phyloP scores from a whole-genome alignment of 176 grass and related monocot species.

The Poa pratensis region DNA sequence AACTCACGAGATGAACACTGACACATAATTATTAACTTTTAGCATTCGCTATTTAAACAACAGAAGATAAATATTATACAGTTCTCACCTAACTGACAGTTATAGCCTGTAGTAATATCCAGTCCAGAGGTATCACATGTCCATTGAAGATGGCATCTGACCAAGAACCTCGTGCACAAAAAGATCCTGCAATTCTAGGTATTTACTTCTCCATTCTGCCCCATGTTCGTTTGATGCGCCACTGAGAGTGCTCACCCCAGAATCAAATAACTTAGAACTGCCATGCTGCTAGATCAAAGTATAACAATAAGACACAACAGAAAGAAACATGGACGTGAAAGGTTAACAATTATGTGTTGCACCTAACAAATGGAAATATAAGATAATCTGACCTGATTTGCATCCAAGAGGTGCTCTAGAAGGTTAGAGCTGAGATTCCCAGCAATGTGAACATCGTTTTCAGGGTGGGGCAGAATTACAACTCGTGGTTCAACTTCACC shows the following conservation, averaged over 20 bases:
- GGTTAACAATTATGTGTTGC: background rate
- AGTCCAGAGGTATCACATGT: conserved; percentile 3
- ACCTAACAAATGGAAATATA: conserved; percentile 10
- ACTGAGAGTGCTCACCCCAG: conserved; percentile 6
- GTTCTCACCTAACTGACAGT: conserved; percentile 28
- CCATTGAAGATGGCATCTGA: conserved; percentile 32
- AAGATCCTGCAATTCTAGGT: conserved; percentile 59
- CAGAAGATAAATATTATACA: background rate
- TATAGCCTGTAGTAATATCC: conserved; percentile 12
- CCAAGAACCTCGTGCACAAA: conserved; percentile 50
- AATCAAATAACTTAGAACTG: conserved; percentile 28
- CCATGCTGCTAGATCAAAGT: conserved; percentile 35
- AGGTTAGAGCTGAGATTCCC: conserved; percentile 47
- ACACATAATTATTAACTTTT: background rate
- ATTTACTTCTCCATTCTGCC: conserved; percentile 54
- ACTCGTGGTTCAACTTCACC: conserved; percentile 44
- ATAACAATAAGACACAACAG: conserved; percentile 23
- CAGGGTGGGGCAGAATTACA: conserved; percentile 45
- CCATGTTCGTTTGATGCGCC: conserved; percentile 41
- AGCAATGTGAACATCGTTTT: conserved; percentile 38
- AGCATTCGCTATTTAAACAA: background rate
- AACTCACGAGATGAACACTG: background rate
- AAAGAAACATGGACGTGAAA: conserved; percentile 15
- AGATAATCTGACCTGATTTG: conserved; percentile 55
- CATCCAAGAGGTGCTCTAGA: conserved; percentile 41